Evolutionary conservation across 306 rosid species (phyloP).

Genomic region (Dryas alaskensis): DNA sequence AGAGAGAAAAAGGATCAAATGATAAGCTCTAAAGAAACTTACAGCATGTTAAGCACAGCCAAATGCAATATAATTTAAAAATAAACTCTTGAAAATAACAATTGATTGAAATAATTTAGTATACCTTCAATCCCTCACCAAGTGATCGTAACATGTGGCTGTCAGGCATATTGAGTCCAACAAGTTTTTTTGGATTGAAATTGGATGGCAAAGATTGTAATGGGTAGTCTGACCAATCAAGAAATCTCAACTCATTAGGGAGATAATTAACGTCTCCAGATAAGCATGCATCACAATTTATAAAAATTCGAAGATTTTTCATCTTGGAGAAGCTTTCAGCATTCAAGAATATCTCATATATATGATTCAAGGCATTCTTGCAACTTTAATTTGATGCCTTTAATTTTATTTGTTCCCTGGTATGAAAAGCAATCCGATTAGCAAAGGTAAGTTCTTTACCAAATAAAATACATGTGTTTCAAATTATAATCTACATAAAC

Average conservation of each 20-base stretch:
- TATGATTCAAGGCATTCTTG: not conserved
- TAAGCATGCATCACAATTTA: constrained; percentile 26
- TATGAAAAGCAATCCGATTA: constrained; percentile 27
- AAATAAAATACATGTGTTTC: not conserved
- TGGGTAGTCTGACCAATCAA: constrained; percentile 37
- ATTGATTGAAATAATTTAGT: not conserved
- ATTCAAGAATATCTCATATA: constrained; percentile 16
- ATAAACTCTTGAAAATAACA: not conserved
- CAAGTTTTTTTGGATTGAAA: constrained; percentile 34
- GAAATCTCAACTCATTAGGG: constrained; percentile 33
- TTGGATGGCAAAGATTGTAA: constrained; percentile 29
- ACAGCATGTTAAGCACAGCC: constrained; percentile 2
- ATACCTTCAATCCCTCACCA: constrained; percentile 21
- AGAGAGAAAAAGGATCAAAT: not conserved
- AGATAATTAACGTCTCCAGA: constrained; percentile 28
- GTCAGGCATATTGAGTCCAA: constrained; percentile 25
- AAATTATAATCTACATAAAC: too few species aligned
- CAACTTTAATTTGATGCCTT: not conserved
- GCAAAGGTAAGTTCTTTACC: not conserved
- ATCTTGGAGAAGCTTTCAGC: constrained; percentile 21
- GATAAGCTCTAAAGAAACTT: not conserved
- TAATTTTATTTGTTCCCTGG: not conserved
- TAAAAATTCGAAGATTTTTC: constrained; percentile 29
- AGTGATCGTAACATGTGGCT: constrained; percentile 20
- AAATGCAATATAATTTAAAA: not conserved